A percentile compares a stretch with the other conserved stretches of the same genome.
phyloP scores from a whole-genome alignment of 139 green algal genomes.

The Dunaliella primolecta region DNA sequence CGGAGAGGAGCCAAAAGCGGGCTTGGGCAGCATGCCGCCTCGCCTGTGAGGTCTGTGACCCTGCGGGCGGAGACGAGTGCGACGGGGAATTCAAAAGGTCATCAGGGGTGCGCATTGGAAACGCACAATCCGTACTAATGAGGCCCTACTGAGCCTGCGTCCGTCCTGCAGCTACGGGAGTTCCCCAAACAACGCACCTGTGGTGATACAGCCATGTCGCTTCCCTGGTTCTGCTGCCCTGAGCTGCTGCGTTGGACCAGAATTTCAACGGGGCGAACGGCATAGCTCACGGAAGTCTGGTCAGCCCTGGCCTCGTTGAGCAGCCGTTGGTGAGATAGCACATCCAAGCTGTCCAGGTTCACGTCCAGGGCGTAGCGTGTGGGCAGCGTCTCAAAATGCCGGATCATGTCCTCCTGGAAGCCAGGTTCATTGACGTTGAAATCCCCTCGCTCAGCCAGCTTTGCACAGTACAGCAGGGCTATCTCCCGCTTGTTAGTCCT shows the following conservation, averaged over 20 bases:
- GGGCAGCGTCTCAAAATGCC: conserved; percentile 82
- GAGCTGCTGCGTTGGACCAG: conserved; percentile 12
- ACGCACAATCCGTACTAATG: no score
- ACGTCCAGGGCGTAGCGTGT: conserved; percentile 88
- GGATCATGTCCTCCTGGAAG: conserved; percentile 62
- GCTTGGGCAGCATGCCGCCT: conserved; percentile 41
- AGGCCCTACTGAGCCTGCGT: no score
- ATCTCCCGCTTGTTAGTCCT: neutral
- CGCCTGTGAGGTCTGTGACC: neutral
- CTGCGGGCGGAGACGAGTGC: no score
- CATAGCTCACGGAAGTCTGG: conserved; percentile 76
- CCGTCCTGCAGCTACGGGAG: no score
- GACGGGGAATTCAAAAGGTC: no score
- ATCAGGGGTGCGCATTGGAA: no score
- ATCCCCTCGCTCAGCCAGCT: conserved; percentile 52
- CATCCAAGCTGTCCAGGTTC: conserved; percentile 82
- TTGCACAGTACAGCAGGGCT: conserved; percentile 49
- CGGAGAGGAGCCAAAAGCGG: conserved; percentile 88
- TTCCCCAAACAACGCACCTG: no score
- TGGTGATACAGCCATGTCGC: neutral
- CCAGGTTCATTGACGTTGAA: conserved; percentile 60
- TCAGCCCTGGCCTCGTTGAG: conserved; percentile 79
- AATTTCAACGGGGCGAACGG: conserved; percentile 83
- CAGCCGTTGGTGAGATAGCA: conserved; percentile 90
- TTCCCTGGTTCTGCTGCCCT: neutral